Conservation (phyloP, 768 basidiomycete genomes). For the Lyophyllum semitale region DNA sequence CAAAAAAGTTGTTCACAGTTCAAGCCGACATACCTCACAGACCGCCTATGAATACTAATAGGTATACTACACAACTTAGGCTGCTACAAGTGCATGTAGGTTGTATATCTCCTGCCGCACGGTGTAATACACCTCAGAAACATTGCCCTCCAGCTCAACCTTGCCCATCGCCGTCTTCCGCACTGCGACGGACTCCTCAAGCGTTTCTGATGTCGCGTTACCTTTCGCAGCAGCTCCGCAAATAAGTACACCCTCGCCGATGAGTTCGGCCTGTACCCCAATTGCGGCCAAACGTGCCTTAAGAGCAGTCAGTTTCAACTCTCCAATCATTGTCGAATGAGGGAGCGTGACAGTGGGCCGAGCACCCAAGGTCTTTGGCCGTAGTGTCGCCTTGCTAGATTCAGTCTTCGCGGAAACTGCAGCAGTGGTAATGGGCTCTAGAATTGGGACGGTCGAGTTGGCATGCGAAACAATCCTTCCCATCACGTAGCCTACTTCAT, state of each 20-base stretch:
- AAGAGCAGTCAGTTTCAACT: conserved; percentile 87
- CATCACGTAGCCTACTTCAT: conserved; percentile 90
- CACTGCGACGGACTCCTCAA: conserved; percentile 80
- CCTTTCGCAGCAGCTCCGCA: conserved; percentile 67
- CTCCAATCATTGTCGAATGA: conserved; percentile 95
- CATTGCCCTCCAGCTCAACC: conserved; percentile 87
- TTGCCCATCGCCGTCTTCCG: conserved; percentile 83
- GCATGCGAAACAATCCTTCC: conserved; percentile 86
- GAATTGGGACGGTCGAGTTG: conserved; percentile 84
- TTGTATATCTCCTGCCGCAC: conserved; percentile 90
- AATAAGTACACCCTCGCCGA: conserved; percentile 95
- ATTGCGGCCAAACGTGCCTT: conserved; percentile 77
- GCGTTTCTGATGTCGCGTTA: conserved; percentile 38
- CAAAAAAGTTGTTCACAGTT: too few relatives aligned
- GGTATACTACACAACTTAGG: conserved; percentile 35
- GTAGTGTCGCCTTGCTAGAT: conserved; percentile 20
- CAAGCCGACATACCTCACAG: too few relatives aligned
- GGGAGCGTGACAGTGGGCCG: conserved; percentile 70
- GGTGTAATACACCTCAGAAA: conserved; percentile 85
- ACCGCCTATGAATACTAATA: too few relatives aligned
- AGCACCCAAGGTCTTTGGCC: conserved; percentile 58
- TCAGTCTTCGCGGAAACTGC: conserved; percentile 24
- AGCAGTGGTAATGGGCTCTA: conserved; percentile 63
- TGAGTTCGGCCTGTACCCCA: conserved; percentile 87
- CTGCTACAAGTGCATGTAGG: conserved; percentile 85